Base-by-base conservation (phyloP, 2,329 filamentous ascomycete genomes). In the Penicillium freii region DNA sequence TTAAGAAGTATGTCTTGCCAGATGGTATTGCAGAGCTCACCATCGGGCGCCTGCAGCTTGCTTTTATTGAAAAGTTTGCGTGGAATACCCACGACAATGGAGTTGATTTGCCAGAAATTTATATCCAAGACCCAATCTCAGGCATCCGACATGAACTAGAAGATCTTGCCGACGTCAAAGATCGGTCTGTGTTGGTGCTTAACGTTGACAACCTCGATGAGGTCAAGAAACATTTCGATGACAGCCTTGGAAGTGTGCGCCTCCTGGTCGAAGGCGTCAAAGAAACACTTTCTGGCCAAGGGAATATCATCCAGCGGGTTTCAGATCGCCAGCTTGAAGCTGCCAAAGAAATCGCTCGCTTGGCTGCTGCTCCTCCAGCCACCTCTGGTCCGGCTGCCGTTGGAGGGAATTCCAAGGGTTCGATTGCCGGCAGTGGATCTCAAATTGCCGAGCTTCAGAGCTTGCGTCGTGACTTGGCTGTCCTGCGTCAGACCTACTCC, bases 11-110 rank as follows among this genome's bases (percentile, higher is more conserved):
- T 71, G 86, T 96, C 17, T 83, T 97, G 34, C 79, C 90, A 0
- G 92, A 95, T 71, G 93, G 93, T 1, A 87, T 88, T 64, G 87
- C 87, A 33, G 91, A 93, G 61, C 81, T 99, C 11, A 93, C 91
- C 3, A 88, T 97, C 58, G 92, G 92, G 1, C 85, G 92, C 25
- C 76, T 99, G 57, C 93, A 99, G 73, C 82, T 99, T 29, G 93
- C 94, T 0, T 99, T 99, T 67, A 99, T 99, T 66, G 94, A 99
- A 66, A 99, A 97, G 72, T 99, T 99, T 71, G 94, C 93, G 0
- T 99, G 95, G 92, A 97, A 96, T 67, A 97, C 93, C 0, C 92
- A 97, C 66, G 89, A 91, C 59, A 95, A 97, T 68, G 94, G 94
- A 8, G 85, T 87, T 15, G 94, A 99, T 71, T 78, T 99, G 45